Conservation (phyloP, 2,329 filamentous ascomycete genomes). For the Incumbomyces delicatus region DNA sequence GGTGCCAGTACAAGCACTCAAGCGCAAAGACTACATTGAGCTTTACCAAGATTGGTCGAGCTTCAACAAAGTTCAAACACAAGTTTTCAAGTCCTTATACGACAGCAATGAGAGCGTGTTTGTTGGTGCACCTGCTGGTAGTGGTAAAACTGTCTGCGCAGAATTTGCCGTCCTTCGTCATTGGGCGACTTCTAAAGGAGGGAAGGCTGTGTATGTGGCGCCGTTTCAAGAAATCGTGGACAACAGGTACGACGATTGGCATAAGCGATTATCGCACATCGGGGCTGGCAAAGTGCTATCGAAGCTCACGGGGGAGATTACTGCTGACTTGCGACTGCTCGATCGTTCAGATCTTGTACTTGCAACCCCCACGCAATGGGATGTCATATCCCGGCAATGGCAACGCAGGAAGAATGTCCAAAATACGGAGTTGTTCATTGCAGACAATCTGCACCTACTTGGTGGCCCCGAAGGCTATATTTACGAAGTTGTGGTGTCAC, state of each 20-base stretch:
- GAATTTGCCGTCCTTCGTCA: conserved; percentile 86
- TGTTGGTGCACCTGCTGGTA: conserved; percentile 82
- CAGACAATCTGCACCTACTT: conserved; percentile 88
- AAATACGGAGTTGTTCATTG: conserved; percentile 80
- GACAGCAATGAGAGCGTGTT: conserved; percentile 89
- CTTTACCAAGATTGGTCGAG: conserved; percentile 76
- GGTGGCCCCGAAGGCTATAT: conserved; percentile 78
- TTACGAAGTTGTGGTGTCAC: conserved; percentile 94
- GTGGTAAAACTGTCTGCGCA: conserved; percentile 92
- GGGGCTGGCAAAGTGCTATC: conserved; percentile 80
- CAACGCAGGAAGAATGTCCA: conserved; percentile 93
- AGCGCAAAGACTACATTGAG: conserved; percentile 68
- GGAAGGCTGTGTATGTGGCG: conserved; percentile 84
- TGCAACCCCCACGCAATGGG: conserved; percentile 91
- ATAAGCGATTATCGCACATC: conserved; percentile 60
- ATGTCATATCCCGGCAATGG: conserved; percentile 91
- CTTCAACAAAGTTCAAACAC: conserved; percentile 97
- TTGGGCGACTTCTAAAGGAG: conserved; percentile 63
- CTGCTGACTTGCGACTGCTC: conserved; percentile 78
- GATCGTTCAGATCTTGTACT: conserved; percentile 82
- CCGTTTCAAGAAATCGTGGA: conserved; percentile 93
- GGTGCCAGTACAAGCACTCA: conserved; percentile 77
- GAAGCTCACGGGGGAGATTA: conserved; percentile 87
- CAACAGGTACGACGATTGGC: conserved; percentile 72
- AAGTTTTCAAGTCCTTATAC: conserved; percentile 90